These are phyloP conservation scores for Hygrophoropsis aurantiaca DNA, from an alignment of 768 basidiomycete species.

Conservation along the genomic window DNA sequence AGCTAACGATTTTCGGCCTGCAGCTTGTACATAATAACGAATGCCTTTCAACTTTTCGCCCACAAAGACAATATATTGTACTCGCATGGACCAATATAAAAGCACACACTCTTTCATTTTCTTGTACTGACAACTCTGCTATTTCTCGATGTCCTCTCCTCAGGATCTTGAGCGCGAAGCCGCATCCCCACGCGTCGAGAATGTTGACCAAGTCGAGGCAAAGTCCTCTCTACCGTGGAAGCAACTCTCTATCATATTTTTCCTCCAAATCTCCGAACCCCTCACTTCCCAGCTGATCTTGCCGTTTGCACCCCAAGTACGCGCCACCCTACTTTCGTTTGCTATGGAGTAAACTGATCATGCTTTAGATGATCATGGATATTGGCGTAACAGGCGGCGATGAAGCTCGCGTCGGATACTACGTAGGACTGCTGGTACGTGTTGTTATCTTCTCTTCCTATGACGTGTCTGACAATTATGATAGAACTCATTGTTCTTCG, in stretches of 20 bases:
- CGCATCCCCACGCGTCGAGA: constrained; percentile 25
- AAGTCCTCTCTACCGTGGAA: constrained; percentile 46
- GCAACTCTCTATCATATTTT: constrained; percentile 46
- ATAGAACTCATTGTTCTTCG: constrained; percentile 44
- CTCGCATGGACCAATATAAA: no score
- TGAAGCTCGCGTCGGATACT: constrained; percentile 40
- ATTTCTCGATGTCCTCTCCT: not conserved
- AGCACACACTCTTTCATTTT: no score
- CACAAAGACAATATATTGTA: no score
- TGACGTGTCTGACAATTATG: constrained; percentile 30
- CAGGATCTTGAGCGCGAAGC: constrained; percentile 29
- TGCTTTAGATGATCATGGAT: constrained; percentile 7
- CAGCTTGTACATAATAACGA: no score
- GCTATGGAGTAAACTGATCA: no score
- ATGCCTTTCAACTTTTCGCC: no score
- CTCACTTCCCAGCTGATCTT: constrained; percentile 50
- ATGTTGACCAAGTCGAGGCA: not conserved
- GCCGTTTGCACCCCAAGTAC: constrained; percentile 62
- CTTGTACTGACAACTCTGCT: no score
- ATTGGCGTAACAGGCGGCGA: constrained; percentile 36
- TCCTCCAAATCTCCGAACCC: constrained; percentile 51
- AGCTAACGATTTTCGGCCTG: no score
- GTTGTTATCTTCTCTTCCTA: not conserved
- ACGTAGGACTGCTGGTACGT: constrained; percentile 40
- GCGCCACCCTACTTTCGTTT: constrained; percentile 7